Evolutionary conservation across 139 green algal genomes (phyloP).

Genomic region (Deuterostichococcus epilithicus): DNA sequence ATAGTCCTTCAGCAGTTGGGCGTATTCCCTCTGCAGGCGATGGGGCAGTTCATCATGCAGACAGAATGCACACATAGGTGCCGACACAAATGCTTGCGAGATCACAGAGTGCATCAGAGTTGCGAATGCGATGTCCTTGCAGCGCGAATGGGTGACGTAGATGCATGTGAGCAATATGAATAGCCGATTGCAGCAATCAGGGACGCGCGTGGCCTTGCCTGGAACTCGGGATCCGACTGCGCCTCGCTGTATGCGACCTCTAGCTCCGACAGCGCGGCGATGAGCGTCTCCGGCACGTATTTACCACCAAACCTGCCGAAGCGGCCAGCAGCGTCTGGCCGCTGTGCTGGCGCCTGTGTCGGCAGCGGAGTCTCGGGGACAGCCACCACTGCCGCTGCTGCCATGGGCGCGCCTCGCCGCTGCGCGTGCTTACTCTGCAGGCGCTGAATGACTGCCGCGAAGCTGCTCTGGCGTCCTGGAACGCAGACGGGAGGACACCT

Average conservation of each 20-base stretch:
- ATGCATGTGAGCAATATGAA: no score
- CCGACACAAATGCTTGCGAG: neutral
- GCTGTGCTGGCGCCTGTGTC: conserved; percentile 15
- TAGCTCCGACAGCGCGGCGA: conserved; percentile 83
- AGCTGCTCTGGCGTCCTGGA: neutral
- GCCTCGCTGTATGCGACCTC: conserved; percentile 75
- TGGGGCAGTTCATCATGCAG: neutral
- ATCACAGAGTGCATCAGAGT: neutral
- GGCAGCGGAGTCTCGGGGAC: neutral
- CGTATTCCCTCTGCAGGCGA: conserved; percentile 75
- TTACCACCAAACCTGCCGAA: conserved; percentile 91
- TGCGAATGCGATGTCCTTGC: no score
- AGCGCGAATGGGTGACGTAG: no score
- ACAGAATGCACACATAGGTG: neutral
- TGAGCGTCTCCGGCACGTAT: conserved; percentile 99
- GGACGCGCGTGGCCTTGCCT: conserved; percentile 29
- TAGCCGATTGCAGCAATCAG: neutral
- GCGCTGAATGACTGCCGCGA: neutral
- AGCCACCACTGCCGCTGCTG: conserved; percentile 2
- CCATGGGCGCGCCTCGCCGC: neutral
- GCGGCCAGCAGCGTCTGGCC: conserved; percentile 74
- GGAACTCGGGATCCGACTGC: conserved; percentile 63
- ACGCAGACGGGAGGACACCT: neutral
- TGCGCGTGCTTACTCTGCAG: neutral
- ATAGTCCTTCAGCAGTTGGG: conserved; percentile 89